phyloP scores from a whole-genome alignment of 2,329 filamentous ascomycete genomes.

The Bipolaris victoriae region DNA sequence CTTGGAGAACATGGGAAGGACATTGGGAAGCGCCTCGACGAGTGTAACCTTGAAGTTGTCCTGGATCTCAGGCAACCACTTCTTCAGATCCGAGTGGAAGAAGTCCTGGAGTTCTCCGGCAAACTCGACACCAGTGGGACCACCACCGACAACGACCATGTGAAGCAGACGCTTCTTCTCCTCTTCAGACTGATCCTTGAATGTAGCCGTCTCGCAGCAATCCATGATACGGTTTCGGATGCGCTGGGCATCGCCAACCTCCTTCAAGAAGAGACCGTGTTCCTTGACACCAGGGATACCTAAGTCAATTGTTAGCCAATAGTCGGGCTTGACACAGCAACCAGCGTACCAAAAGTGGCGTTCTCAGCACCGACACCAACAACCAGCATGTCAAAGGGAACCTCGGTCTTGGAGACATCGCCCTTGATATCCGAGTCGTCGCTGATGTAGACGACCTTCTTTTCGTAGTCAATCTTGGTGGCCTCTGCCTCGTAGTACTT shows the following conservation, averaged over 20 bases:
- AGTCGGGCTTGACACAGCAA: not conserved
- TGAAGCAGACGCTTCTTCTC: conserved; percentile 94
- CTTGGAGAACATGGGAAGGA: conserved; percentile 98
- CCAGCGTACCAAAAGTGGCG: conserved; percentile 81
- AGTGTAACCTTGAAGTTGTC: conserved; percentile 96
- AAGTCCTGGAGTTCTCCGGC: conserved; percentile 98
- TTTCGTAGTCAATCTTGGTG: conserved; percentile 91
- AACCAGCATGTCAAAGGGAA: conserved; percentile 97
- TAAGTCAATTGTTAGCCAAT: conserved; percentile 38
- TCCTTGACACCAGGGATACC: conserved; percentile 92
- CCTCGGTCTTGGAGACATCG: conserved; percentile 78
- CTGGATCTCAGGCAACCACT: conserved; percentile 94
- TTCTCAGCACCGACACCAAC: conserved; percentile 98
- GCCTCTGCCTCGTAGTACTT: conserved; percentile 98
- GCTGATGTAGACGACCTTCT: conserved; percentile 84
- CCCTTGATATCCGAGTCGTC: conserved; percentile 95
- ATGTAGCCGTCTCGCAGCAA: conserved; percentile 96
- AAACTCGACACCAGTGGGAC: conserved; percentile 96
- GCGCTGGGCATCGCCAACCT: conserved; percentile 92
- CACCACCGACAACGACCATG: conserved; percentile 89
- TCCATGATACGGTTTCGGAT: conserved; percentile 99
- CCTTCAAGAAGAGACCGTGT: conserved; percentile 97
- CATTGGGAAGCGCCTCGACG: conserved; percentile 94
- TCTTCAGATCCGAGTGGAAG: conserved; percentile 97
- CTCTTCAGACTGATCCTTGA: conserved; percentile 90